These are phyloP conservation scores for Apiospora arundinis DNA, from an alignment of 2,329 filamentous ascomycete genomes.

Conservation along the genomic window DNA sequence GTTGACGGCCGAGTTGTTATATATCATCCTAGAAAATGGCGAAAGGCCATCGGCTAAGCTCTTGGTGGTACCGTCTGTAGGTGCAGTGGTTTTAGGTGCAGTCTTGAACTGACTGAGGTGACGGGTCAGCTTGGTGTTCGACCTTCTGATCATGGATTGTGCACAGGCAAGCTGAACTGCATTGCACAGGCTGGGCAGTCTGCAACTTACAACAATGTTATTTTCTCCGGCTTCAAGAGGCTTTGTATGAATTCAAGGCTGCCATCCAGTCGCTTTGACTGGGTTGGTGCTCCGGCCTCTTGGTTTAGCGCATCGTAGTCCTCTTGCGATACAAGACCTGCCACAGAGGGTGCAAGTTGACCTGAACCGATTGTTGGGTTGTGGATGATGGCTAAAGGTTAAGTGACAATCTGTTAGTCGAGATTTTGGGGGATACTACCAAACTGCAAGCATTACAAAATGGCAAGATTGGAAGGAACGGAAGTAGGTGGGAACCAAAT, in stretches of 20 bases:
- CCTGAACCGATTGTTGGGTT: slow-evolving; percentile 65
- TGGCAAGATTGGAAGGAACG: neutral
- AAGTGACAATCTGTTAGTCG: neutral
- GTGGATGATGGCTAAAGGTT: slow-evolving; percentile 65
- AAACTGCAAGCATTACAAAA: neutral
- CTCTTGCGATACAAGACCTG: slow-evolving; percentile 56
- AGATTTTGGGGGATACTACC: neutral
- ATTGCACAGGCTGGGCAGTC: neutral
- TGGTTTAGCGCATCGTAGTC: slow-evolving; percentile 73
- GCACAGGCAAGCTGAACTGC: neutral
- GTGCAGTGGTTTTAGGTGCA: slow-evolving; percentile 44
- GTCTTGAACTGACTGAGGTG: slow-evolving; percentile 57
- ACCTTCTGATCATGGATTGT: neutral
- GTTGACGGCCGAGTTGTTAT: slow-evolving; percentile 48
- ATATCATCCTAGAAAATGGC: slow-evolving; percentile 57
- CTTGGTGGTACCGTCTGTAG: slow-evolving; percentile 35
- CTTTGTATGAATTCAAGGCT: slow-evolving; percentile 77
- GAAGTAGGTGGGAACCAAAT: neutral
- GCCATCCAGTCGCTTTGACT: slow-evolving; percentile 71
- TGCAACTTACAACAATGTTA: slow-evolving; percentile 68
- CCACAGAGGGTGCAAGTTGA: slow-evolving; percentile 57
- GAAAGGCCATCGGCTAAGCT: slow-evolving; percentile 51
- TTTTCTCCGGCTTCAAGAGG: slow-evolving; percentile 73
- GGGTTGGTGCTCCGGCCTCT: slow-evolving; percentile 64
- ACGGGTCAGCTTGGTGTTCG: neutral